These are phyloP conservation scores for Trypanosoma congolense DNA, from an alignment of 208 protist genomes.

Conservation along the genomic window DNA sequence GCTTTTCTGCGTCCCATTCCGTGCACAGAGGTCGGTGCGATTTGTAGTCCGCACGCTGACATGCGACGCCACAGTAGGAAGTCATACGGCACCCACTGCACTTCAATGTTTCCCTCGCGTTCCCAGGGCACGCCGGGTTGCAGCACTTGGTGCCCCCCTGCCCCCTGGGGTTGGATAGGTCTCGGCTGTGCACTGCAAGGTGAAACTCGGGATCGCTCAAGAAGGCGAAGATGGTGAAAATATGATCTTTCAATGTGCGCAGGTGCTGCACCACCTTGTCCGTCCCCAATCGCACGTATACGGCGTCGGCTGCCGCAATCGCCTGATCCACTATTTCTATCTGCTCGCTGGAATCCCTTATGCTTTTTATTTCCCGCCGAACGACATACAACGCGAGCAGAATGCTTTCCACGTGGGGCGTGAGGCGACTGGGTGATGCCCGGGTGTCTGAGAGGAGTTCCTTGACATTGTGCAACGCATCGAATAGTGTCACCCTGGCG, in stretches of 20 bases:
- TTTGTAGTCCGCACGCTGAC: slow-evolving; percentile 76
- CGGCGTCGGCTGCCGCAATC: slow-evolving; percentile 32
- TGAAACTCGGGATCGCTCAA: slow-evolving; percentile 56
- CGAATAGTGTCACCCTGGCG: slow-evolving; percentile 56
- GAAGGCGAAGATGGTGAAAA: slow-evolving; percentile 34
- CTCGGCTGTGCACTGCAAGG: slow-evolving; percentile 60
- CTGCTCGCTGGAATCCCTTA: slow-evolving; percentile 38
- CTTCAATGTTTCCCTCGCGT: slow-evolving; percentile 61
- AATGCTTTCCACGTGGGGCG: slow-evolving; percentile 33
- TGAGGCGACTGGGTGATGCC: slow-evolving; percentile 13
- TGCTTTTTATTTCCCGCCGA: slow-evolving; percentile 47
- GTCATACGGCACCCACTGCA: slow-evolving; percentile 75
- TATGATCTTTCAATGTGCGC: slow-evolving; percentile 42
- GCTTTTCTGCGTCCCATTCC: slow-evolving; percentile 58
- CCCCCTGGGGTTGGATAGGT: not conserved
- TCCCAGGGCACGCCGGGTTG: slow-evolving; percentile 49
- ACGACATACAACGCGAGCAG: slow-evolving; percentile 48
- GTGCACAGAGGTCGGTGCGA: slow-evolving; percentile 66
- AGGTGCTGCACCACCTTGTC: slow-evolving; percentile 42
- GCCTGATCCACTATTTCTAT: slow-evolving; percentile 41
- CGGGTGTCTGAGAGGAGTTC: slow-evolving; percentile 23
- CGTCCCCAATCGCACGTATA: slow-evolving; percentile 30
- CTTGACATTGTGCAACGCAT: slow-evolving; percentile 39
- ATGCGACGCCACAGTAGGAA: slow-evolving; percentile 73
- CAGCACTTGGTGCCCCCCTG: slow-evolving; percentile 35